Conservation (phyloP, 2,329 filamentous ascomycete species). For the Fusarium illudens region DNA sequence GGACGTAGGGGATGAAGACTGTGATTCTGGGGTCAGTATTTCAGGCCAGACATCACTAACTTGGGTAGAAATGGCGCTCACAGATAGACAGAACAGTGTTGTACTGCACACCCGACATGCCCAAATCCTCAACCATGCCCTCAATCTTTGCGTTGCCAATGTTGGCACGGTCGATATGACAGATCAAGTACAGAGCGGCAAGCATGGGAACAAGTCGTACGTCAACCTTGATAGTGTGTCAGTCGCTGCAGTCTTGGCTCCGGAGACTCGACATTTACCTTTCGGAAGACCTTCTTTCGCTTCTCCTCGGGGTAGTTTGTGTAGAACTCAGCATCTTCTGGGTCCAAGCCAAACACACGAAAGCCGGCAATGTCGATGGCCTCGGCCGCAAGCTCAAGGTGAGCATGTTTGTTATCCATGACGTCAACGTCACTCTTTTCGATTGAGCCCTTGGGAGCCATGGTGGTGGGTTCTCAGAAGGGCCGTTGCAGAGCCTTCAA, state of each 20-base stretch:
- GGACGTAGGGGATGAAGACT: slow-evolving; percentile 39
- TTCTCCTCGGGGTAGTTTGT: slow-evolving; percentile 34
- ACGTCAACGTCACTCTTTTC: slow-evolving; percentile 35
- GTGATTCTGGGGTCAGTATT: background rate
- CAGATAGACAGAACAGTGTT: slow-evolving; percentile 63
- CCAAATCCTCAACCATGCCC: slow-evolving; percentile 46
- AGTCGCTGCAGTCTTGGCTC: background rate
- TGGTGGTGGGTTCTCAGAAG: background rate
- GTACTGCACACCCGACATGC: slow-evolving; percentile 66
- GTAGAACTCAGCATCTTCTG: slow-evolving; percentile 37
- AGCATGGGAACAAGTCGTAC: slow-evolving; percentile 55
- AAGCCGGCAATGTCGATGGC: slow-evolving; percentile 35
- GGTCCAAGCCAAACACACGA: slow-evolving; percentile 33
- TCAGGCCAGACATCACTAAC: background rate
- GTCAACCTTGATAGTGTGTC: slow-evolving; percentile 41
- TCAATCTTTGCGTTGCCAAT: slow-evolving; percentile 61
- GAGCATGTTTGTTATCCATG: slow-evolving; percentile 22
- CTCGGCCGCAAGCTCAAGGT: slow-evolving; percentile 25
- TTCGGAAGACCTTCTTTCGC: slow-evolving; percentile 35
- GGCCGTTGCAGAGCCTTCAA: background rate
- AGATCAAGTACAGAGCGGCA: slow-evolving; percentile 64
- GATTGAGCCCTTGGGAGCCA: slow-evolving; percentile 33
- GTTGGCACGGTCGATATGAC: slow-evolving; percentile 65
- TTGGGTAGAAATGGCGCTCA: slow-evolving; percentile 68
- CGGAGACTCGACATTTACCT: background rate